A percentile compares a stretch with the other conserved stretches of the same genome.
Evolutionary conservation across 2,329 filamentous ascomycete genomes (phyloP).

Genomic region (Penicillium sumatraense): DNA sequence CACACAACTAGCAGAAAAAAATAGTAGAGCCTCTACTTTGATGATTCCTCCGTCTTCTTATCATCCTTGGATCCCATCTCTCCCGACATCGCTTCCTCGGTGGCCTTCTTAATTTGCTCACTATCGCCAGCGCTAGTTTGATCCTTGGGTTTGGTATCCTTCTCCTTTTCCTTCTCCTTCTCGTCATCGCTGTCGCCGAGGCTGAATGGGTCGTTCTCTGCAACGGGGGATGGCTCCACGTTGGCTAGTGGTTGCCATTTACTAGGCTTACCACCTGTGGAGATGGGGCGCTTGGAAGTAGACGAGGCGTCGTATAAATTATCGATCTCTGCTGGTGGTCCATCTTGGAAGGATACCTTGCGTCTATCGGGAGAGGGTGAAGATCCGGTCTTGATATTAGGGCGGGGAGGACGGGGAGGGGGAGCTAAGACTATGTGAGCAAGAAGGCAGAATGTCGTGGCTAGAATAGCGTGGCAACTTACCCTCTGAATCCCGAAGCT

Average conservation of each 20-base stretch:
- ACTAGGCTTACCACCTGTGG: conserved; percentile 69
- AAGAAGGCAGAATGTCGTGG: background rate
- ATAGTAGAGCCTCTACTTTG: conserved; percentile 28
- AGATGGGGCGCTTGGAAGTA: conserved; percentile 58
- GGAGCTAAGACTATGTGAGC: conserved; percentile 49
- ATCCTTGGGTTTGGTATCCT: conserved; percentile 70
- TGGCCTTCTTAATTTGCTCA: conserved; percentile 68
- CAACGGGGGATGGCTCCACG: conserved; percentile 81
- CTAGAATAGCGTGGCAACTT: conserved; percentile 6
- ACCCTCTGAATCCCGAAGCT: conserved; percentile 67
- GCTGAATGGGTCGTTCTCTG: conserved; percentile 94
- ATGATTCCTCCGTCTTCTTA: conserved; percentile 30
- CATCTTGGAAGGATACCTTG: conserved; percentile 63
- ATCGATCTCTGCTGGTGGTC: conserved; percentile 78
- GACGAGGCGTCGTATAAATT: conserved; percentile 69
- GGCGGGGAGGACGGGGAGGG: conserved; percentile 62
- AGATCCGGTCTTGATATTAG: conserved; percentile 77
- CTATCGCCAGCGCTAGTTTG: conserved; percentile 55
- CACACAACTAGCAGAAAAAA: too few species aligned
- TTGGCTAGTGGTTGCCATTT: conserved; percentile 96
- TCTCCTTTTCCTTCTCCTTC: conserved; percentile 74
- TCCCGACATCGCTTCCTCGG: conserved; percentile 53
- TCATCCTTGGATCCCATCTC: conserved; percentile 38
- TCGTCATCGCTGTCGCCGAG: conserved; percentile 96
- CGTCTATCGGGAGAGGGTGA: conserved; percentile 58